A percentile compares a stretch with the other conserved stretches of the same genome.
Conservation (phyloP, 192 early-diverging fungal species). For the Dissophora globulifera region DNA sequence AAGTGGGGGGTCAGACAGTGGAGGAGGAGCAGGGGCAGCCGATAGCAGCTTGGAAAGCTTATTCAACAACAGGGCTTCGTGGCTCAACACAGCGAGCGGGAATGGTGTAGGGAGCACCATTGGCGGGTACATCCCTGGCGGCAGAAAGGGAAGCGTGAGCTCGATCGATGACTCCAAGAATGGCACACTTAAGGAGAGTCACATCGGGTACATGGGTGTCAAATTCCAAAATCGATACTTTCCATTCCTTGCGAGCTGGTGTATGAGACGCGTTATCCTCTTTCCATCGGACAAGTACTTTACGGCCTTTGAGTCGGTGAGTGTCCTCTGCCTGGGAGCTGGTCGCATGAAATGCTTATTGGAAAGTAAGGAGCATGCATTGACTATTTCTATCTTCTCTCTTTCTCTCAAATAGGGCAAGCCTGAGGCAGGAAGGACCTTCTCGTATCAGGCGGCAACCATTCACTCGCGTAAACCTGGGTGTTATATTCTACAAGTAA, state of each 20-base stretch:
- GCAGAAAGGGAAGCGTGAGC: conserved; percentile 18
- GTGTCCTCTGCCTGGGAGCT: too few species aligned
- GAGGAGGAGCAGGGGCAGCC: too few species aligned
- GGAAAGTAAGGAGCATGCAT: too few species aligned
- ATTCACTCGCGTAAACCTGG: conserved; percentile 19
- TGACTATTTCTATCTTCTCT: not conserved
- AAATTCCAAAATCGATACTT: conserved; percentile 57
- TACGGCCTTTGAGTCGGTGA: conserved; percentile 54
- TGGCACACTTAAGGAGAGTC: conserved; percentile 43
- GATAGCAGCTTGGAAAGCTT: conserved; percentile 19
- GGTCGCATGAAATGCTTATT: too few species aligned
- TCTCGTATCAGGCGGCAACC: conserved; percentile 6
- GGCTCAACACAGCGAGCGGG: conserved; percentile 8
- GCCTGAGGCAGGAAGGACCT: conserved; percentile 38
- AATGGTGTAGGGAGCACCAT: conserved; percentile 10
- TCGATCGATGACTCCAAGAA: conserved; percentile 18
- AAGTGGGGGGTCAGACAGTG: too few species aligned
- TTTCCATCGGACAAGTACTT: conserved; percentile 59
- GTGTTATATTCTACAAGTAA: conserved; percentile 16
- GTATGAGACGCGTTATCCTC: conserved; percentile 59
- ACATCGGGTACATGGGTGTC: conserved; percentile 59
- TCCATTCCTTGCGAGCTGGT: conserved; percentile 59
- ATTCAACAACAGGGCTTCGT: conserved; percentile 22
- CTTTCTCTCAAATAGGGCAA: conserved; percentile 12
- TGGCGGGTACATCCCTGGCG: conserved; percentile 17